Evolutionary conservation across 192 early-diverging fungal genomes (phyloP), one percentile per base, ranked within the genome.

Genomic region (Umbelopsis sp.): DNA sequence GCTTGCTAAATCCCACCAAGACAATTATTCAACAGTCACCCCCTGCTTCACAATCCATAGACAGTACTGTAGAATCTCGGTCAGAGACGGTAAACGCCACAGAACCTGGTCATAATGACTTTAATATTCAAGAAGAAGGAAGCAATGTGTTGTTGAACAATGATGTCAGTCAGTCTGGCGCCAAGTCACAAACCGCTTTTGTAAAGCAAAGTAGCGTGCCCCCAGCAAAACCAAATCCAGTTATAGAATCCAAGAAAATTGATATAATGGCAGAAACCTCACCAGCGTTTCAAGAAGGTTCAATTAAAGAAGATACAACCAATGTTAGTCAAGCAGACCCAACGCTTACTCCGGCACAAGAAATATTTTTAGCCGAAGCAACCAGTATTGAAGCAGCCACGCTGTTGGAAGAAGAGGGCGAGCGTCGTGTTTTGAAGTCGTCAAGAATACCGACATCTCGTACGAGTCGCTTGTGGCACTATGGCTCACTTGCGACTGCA

Each of bases 381-480:
- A 41, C 8, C 12, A 5, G 38, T 11, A 41, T 41, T 4, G 38
- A 11, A 11, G 44, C 20, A 1, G 49, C 45, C 5, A 9, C 20
- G 17, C 22, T 21, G 67, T 17, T 36, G 22, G 29, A 69, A 49
- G 59, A 65, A 24, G 62, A 47, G n/a, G 62, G 36, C 47, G 36
- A 34, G n/a, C 47, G 50, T 16, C 53, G 71, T 34, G 47, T 65
- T 14, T 50, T 78, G 34, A 84, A 82, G 67, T 84, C 80, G 66
- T 80, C 90, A 0, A 62, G 80, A 11, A 92, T 97, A 80, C 96
- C 96, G 0, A 86, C 94, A 0, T 87, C 89, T 6, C 87, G 95
- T 7, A 84, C 90, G 11, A 82, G 89, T 65, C 81, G 96, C 11
- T 78, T 97, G 1, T 92, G 88, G 75, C 93, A 96, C 62, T 97